Evolutionary conservation across 148 eudicot genomes (phyloP).

Genomic region (Euryodendron excelsum): DNA sequence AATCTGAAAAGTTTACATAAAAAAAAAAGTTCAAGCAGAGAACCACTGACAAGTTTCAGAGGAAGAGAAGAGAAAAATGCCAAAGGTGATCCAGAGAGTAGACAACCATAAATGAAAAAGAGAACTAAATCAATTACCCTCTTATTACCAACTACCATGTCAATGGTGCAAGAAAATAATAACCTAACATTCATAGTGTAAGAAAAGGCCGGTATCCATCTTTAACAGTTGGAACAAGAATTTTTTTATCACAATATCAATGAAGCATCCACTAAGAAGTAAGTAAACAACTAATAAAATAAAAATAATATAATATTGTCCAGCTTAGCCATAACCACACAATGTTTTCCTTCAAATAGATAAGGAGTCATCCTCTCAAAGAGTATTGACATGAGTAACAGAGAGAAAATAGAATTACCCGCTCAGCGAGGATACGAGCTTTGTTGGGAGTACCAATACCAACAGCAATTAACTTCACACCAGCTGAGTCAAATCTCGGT

Average conservation of each 20-base stretch:
- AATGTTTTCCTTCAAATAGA: not conserved
- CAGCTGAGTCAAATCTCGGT: conserved; percentile 68
- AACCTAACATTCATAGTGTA: too few relatives aligned
- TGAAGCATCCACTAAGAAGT: not conserved
- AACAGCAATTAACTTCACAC: conserved; percentile 92
- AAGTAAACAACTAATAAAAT: not conserved
- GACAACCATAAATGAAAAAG: too few relatives aligned
- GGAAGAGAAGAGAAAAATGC: too few relatives aligned
- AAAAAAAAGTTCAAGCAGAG: too few relatives aligned
- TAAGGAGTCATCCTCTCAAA: not conserved
- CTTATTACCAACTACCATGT: too few relatives aligned
- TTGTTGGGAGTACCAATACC: conserved; percentile 84
- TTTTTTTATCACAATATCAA: not conserved
- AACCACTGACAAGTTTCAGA: too few relatives aligned
- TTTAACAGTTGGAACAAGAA: too few relatives aligned
- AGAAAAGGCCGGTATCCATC: not conserved
- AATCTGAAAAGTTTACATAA: too few relatives aligned
- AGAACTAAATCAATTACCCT: too few relatives aligned
- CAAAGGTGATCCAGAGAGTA: too few relatives aligned
- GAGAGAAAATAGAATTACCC: conserved; percentile 38
- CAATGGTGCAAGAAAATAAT: too few relatives aligned
- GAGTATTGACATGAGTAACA: not conserved
- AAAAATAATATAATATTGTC: not conserved
- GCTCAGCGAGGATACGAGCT: conserved; percentile 78
- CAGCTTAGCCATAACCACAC: not conserved